A percentile compares a stretch with the other conserved stretches of the same genome.
phyloP scores from a whole-genome alignment of 345 rosid genomes.

The Atalantia buxifolia region DNA sequence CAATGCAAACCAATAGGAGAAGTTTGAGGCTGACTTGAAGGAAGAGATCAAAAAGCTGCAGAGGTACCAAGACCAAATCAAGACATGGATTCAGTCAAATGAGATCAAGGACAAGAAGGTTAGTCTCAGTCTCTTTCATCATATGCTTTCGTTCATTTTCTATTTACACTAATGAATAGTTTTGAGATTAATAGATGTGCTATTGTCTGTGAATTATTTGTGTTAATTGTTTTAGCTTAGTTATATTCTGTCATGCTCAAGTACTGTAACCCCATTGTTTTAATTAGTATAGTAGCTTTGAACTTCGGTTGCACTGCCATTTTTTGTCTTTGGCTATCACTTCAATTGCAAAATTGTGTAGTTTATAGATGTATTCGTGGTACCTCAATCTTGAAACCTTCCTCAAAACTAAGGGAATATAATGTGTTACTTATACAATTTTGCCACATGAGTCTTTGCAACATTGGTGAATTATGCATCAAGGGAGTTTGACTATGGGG shows the following conservation, averaged over 20 bases:
- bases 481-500: no score
- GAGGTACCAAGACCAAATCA: slow-evolving; percentile 78
- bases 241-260: background rate
- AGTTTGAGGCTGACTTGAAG: no score
- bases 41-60: no score
- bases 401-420: background rate
- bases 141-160: background rate
- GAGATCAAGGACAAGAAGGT: no score
- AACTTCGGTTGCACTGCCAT: background rate
- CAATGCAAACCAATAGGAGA: no score
- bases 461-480: no score
- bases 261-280: no score
- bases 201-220: background rate
- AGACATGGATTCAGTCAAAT: no score
- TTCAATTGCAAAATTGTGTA: background rate
- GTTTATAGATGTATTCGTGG: background rate
- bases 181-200: background rate
- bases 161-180: background rate
- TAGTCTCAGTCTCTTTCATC: no score
- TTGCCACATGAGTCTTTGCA: background rate
- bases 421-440: background rate
- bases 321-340: background rate
- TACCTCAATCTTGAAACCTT: background rate
- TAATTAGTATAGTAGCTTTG: background rate
- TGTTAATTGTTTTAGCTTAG: background rate